These are phyloP conservation scores for Purshia tridentata DNA, from an alignment of 306 rosid genomes.

Conservation along the genomic window DNA sequence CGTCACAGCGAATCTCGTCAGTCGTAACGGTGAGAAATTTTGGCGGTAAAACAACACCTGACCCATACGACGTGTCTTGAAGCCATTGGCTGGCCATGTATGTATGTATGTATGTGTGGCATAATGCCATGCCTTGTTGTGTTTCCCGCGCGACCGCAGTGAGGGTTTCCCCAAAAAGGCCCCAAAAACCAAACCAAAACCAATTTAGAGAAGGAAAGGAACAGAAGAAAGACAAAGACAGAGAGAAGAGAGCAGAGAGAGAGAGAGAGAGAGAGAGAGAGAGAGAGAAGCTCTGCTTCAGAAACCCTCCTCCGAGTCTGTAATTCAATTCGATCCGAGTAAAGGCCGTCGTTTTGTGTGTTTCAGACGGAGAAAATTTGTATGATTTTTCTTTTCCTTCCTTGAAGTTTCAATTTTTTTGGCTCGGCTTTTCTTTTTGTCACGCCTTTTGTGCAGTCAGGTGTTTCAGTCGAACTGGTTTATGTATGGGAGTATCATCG, in stretches of 20 bases:
- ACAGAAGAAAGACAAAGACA: constrained; percentile 12
- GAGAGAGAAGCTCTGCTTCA: constrained; percentile 2
- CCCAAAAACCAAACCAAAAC: constrained; percentile 1
- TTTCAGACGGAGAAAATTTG: not conserved
- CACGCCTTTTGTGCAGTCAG: constrained; percentile 16
- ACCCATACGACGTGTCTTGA: constrained; percentile 7
- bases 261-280: constrained; percentile 25
- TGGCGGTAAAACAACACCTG: constrained; percentile 47
- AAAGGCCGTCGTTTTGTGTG: constrained; percentile 14
- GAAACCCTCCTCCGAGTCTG: not conserved
- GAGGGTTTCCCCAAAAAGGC: constrained; percentile 21
- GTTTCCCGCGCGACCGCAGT: constrained; percentile 52
- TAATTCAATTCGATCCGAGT: constrained; percentile 1
- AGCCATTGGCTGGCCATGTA: not conserved
- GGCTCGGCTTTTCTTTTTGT: not conserved
- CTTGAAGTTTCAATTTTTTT: not conserved
- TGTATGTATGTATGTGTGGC: constrained; percentile 38
- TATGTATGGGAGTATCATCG: constrained; percentile 76
- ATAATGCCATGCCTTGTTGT: constrained; percentile 23
- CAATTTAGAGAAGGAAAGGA: constrained; percentile 23
- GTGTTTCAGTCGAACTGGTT: constrained; percentile 29
- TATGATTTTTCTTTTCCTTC: not conserved
- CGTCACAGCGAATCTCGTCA: constrained; percentile 23
- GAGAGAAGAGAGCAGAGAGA: constrained; percentile 5
- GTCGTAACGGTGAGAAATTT: constrained; percentile 39